These are phyloP conservation scores for Calendula officinalis DNA, from an alignment of 129 eudicot genomes.

Conservation along the genomic window DNA sequence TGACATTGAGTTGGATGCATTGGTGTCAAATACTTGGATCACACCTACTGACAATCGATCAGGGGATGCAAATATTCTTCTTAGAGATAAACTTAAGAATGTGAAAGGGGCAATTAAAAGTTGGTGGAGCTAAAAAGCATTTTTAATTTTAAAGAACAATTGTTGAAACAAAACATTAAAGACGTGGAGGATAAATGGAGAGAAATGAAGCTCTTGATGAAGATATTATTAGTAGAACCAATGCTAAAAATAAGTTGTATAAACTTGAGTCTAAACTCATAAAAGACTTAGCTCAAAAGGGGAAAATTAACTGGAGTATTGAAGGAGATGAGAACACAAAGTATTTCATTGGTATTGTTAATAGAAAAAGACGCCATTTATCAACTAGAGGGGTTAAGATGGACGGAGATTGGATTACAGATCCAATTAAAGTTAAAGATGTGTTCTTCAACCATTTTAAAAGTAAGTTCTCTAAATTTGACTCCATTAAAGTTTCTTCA, in stretches of 20 bases:
- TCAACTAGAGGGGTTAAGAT: not conserved
- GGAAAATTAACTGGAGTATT: not conserved
- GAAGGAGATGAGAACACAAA: not conserved
- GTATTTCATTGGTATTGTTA: not conserved
- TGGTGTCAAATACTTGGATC: not conserved
- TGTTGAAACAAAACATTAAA: too few species aligned
- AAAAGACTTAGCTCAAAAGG: not conserved
- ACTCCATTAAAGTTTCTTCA: not conserved
- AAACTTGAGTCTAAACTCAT: too few species aligned
- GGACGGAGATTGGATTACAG: not conserved
- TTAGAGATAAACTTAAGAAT: not conserved
- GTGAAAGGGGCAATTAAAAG: too few species aligned
- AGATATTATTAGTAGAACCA: not conserved
- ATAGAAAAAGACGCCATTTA: not conserved
- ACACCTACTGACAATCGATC: not conserved
- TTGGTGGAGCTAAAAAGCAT: too few species aligned
- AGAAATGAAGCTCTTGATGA: not conserved
- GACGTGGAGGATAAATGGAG: too few species aligned
- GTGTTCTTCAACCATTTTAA: not conserved
- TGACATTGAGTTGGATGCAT: not conserved
- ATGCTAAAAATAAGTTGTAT: not conserved
- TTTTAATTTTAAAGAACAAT: too few species aligned
- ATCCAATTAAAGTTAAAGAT: not conserved
- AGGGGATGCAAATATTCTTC: not conserved
- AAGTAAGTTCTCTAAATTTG: not conserved